A percentile compares a stretch with the other conserved stretches of the same genome.
Conservation (phyloP, 2,329 filamentous ascomycete species). For the Graphilbum ipis-grandicollis region DNA sequence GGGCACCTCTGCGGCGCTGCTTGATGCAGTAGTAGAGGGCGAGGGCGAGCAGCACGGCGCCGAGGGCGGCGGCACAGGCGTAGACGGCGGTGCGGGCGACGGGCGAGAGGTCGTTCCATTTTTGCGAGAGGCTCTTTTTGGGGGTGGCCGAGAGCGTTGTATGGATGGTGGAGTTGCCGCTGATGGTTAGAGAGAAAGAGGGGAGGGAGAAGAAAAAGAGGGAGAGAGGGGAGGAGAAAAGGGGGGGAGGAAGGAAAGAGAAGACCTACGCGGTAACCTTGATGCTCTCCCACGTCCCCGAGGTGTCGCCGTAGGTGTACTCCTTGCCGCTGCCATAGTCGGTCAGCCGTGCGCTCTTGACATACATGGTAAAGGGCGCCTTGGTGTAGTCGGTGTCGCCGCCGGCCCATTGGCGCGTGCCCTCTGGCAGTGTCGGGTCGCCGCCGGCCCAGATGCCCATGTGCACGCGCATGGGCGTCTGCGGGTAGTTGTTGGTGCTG, state of each 20-base stretch:
- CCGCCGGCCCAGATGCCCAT: constrained; percentile 51
- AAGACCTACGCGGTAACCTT: constrained; percentile 4
- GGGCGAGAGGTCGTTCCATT: constrained; percentile 33
- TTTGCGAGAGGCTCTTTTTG: constrained; percentile 27
- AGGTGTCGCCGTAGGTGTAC: constrained; percentile 9
- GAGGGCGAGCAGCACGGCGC: constrained; percentile 21
- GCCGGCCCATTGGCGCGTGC: constrained; percentile 39
- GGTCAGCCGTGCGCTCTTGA: constrained; percentile 27
- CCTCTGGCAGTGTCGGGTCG: constrained; percentile 32
- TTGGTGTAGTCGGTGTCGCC: constrained; percentile 36
- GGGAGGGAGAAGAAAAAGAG: not conserved
- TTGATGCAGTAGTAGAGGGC: constrained; percentile 35
- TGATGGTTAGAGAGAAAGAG: constrained; percentile 10
- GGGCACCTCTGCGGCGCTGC: constrained; percentile 32
- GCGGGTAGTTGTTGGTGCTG: constrained; percentile 48
- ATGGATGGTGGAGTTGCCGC: constrained; percentile 39
- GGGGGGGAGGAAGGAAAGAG: not conserved
- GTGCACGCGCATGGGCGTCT: constrained; percentile 58
- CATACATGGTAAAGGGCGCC: constrained; percentile 45
- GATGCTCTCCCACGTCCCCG: constrained; percentile 8
- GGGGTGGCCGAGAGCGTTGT: constrained; percentile 24
- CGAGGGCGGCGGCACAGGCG: constrained; percentile 26
- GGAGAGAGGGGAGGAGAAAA: not conserved
- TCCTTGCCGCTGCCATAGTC: constrained; percentile 16
- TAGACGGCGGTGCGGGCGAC: constrained; percentile 36